Evolutionary conservation across 2,329 filamentous ascomycete genomes (phyloP).

Genomic region (Nannizziopsis barbatae): DNA sequence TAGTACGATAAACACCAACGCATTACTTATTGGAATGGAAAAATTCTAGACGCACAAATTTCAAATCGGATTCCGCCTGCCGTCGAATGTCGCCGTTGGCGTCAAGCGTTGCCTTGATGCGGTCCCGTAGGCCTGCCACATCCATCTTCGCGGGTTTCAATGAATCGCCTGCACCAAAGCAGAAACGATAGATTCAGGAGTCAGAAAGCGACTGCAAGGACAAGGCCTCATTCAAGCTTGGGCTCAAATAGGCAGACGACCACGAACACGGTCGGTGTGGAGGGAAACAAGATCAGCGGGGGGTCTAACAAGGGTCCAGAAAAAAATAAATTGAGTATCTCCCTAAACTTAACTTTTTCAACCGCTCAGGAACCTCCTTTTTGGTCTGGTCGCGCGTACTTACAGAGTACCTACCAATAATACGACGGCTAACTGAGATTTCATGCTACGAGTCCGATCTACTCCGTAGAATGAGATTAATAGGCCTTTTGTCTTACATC

Average conservation of each 20-base stretch:
- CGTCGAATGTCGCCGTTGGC: conserved; percentile 50
- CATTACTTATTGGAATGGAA: not conserved
- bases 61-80: conserved; percentile 54
- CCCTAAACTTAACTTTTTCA: conserved; percentile 6
- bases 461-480: not conserved
- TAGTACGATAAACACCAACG: not conserved
- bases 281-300: conserved; percentile 11
- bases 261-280: conserved; percentile 3
- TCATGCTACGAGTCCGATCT: conserved; percentile 1
- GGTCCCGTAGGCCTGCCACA: conserved; percentile 49
- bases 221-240: conserved; percentile 8
- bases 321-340: conserved; percentile 11
- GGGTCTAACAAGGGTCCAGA: conserved; percentile 9
- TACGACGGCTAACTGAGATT: not conserved
- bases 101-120: conserved; percentile 54
- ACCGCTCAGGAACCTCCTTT: conserved; percentile 8
- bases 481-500: not conserved
- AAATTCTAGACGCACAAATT: conserved; percentile 43
- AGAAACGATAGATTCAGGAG: not conserved
- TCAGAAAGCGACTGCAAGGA: conserved; percentile 1
- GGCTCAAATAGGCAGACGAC: conserved; percentile 2
- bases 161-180: conserved; percentile 6
- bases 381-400: not conserved
- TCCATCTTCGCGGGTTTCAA: conserved; percentile 42
- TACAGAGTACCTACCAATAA: not conserved